These are phyloP conservation scores for Colletotrichum incanum DNA, from an alignment of 2,329 filamentous ascomycete species.

Conservation along the genomic window DNA sequence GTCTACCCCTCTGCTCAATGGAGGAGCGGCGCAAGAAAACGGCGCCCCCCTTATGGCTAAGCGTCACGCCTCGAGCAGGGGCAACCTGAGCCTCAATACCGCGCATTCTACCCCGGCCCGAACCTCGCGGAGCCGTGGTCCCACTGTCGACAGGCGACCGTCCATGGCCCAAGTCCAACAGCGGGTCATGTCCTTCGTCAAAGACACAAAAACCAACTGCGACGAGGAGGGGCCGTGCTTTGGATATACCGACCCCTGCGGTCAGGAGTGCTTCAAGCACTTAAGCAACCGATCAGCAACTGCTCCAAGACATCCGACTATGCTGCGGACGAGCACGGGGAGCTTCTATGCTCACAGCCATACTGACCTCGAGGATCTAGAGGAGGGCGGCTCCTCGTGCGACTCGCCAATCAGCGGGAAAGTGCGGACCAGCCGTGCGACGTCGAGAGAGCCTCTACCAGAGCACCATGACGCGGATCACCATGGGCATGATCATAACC, in stretches of 20 bases:
- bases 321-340: slow-evolving; percentile 61
- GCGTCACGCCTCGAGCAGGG: slow-evolving; percentile 50
- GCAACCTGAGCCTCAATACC: slow-evolving; percentile 46
- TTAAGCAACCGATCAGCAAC: slow-evolving; percentile 57
- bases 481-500: slow-evolving; percentile 44
- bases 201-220: slow-evolving; percentile 75
- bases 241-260: slow-evolving; percentile 77
- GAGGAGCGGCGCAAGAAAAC: slow-evolving; percentile 47
- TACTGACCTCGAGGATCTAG: slow-evolving; percentile 50
- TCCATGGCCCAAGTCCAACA: slow-evolving; percentile 71
- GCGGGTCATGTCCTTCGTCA: slow-evolving; percentile 75
- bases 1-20: slow-evolving; percentile 64
- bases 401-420: slow-evolving; percentile 52
- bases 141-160: slow-evolving; percentile 60
- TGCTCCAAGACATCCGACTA: slow-evolving; percentile 53
- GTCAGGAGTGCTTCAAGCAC: slow-evolving; percentile 77
- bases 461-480: slow-evolving; percentile 46
- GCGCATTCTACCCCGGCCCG: slow-evolving; percentile 30
- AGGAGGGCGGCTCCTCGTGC: slow-evolving; percentile 49
- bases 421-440: slow-evolving; percentile 56
- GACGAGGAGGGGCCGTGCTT: slow-evolving; percentile 74
- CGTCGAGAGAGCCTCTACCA: slow-evolving; percentile 55
- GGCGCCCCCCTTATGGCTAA: slow-evolving; percentile 48
- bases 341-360: slow-evolving; percentile 50
- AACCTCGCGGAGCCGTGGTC: slow-evolving; percentile 47